A percentile compares a stretch with the other conserved stretches of the same genome.
Conservation (phyloP, 83 land plant species). For the Larix sibirica region DNA sequence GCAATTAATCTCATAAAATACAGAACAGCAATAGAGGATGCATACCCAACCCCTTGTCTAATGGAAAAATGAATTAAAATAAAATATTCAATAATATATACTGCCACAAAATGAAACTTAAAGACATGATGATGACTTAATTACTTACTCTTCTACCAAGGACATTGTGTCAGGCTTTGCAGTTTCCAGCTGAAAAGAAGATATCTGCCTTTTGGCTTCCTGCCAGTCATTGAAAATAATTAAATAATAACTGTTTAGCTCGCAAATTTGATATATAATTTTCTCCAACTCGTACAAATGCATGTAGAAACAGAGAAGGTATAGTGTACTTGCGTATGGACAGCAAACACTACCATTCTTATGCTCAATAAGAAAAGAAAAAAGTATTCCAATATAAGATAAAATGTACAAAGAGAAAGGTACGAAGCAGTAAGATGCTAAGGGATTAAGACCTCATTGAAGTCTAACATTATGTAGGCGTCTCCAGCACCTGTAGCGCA, state of each 20-base stretch:
- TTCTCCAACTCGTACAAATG: background rate
- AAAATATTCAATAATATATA: background rate
- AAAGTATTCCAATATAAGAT: background rate
- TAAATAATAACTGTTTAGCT: background rate
- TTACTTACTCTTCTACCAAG: slow-evolving; percentile 13
- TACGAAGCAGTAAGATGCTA: background rate
- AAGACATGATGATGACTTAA: too few species aligned
- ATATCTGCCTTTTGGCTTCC: background rate
- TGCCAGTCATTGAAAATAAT: background rate
- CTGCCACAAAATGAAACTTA: too few species aligned
- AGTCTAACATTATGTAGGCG: background rate
- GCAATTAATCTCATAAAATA: background rate
- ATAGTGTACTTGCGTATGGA: background rate
- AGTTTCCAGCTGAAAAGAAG: background rate
- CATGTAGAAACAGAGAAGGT: too few species aligned
- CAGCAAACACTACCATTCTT: background rate
- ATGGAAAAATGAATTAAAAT: background rate
- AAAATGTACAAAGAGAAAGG: background rate
- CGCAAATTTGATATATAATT: background rate
- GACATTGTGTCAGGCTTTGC: background rate
- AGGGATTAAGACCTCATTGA: background rate
- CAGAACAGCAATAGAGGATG: background rate
- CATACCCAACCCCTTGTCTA: background rate
- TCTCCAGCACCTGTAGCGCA: background rate
- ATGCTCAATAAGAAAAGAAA: background rate